phyloP scores from a whole-genome alignment of 2,329 filamentous ascomycete species.

The Biscogniauxia mediterranea region DNA sequence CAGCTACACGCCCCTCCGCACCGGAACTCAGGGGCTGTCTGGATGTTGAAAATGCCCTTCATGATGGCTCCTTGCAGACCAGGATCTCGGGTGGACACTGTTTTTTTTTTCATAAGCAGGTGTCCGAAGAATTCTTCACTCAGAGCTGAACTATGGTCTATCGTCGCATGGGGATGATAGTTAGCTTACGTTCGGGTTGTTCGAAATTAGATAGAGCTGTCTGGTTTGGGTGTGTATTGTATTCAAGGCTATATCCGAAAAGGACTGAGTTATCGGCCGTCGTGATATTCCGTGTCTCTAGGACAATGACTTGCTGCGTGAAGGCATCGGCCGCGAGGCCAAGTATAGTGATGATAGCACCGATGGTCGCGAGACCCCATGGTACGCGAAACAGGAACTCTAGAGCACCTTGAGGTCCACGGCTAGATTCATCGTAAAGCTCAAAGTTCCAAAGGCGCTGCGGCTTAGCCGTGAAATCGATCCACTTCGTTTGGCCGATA shows the following conservation, averaged over 20 bases:
- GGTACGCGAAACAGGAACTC: conserved; percentile 6
- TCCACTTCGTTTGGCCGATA: conserved; percentile 14
- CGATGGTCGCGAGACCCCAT: conserved; percentile 11
- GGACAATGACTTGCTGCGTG: conserved; percentile 11
- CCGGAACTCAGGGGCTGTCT: conserved; percentile 9
- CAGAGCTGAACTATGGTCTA: too few species aligned
- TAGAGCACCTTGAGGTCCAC: conserved; percentile 10
- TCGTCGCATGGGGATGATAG: too few species aligned
- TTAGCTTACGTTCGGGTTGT: conserved; percentile 4
- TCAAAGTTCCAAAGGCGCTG: conserved; percentile 10
- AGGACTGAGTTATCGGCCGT: conserved; percentile 4
- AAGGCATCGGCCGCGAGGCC: conserved; percentile 11
- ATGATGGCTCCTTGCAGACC: conserved; percentile 15
- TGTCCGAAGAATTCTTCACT: too few species aligned
- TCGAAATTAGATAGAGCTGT: not conserved
- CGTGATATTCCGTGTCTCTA: conserved; percentile 6
- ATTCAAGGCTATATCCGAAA: conserved; percentile 5
- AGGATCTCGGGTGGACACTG: conserved; percentile 7
- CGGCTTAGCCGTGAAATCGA: conserved; percentile 8
- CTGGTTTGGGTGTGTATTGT: conserved; percentile 6
- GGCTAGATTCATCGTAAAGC: conserved; percentile 13
- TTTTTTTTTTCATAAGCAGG: not conserved
- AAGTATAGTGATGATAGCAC: conserved; percentile 7
- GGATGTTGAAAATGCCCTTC: conserved; percentile 13
- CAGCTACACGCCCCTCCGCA: conserved; percentile 13